phyloP scores from a whole-genome alignment of 2,329 filamentous ascomycete genomes.

The Cladorrhinum sp. region DNA sequence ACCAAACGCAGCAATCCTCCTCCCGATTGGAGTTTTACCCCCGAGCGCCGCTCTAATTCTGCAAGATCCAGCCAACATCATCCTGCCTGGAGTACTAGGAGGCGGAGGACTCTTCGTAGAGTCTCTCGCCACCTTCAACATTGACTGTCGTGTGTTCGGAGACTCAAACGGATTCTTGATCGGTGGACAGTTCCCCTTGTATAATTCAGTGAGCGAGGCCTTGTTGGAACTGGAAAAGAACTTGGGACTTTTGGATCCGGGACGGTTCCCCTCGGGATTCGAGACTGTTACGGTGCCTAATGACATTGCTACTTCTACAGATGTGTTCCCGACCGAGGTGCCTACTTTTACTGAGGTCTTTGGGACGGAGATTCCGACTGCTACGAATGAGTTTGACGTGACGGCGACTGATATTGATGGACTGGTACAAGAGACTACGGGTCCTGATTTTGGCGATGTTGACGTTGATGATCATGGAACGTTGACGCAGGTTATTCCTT shows the following conservation, averaged over 20 bases:
- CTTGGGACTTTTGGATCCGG: neutral
- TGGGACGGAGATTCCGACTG: neutral
- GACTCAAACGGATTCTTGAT: neutral
- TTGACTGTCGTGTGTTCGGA: slow-evolving; percentile 31
- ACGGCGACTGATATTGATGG: too few species aligned
- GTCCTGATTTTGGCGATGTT: too few species aligned
- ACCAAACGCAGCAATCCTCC: slow-evolving; percentile 29
- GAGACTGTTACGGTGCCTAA: neutral
- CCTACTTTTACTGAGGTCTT: neutral
- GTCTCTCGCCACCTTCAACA: slow-evolving; percentile 32
- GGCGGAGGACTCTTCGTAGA: slow-evolving; percentile 36
- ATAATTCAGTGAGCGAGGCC: neutral
- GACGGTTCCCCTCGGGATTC: neutral
- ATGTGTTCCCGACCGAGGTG: neutral
- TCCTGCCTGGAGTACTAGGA: slow-evolving; percentile 29
- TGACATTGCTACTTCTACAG: neutral
- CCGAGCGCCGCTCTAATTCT: slow-evolving; percentile 34
- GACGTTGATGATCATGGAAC: too few species aligned
- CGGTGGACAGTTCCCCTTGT: neutral
- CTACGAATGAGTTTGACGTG: too few species aligned
- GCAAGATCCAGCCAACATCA: slow-evolving; percentile 39
- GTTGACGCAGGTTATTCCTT: too few species aligned
- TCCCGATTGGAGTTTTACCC: slow-evolving; percentile 34
- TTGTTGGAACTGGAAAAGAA: neutral
- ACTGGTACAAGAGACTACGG: too few species aligned